A percentile compares a stretch with the other conserved stretches of the same genome.
Conservation (phyloP, 176 grass and related monocot species). For the Puya raimondii region DNA sequence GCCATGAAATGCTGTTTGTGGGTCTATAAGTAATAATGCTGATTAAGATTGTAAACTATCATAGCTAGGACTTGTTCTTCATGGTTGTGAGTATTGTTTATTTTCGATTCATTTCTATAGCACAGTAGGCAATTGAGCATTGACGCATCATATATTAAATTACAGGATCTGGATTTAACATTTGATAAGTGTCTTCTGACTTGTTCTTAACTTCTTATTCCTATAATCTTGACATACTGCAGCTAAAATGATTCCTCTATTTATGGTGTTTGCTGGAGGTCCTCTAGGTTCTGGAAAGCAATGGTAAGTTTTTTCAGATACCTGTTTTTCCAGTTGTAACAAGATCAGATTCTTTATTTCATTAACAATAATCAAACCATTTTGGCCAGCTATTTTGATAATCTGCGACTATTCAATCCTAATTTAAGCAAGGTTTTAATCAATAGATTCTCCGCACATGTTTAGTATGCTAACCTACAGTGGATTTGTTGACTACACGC, state of each 20-base stretch:
- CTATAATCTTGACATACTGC: slow-evolving; percentile 13
- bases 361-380: background rate
- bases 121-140: too few species aligned
- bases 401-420: background rate
- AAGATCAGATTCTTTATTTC: background rate
- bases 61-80: background rate
- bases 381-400: background rate
- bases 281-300: slow-evolving; percentile 71
- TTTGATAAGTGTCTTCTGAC: background rate
- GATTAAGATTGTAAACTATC: too few species aligned
- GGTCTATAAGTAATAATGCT: too few species aligned
- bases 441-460: background rate
- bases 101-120: too few species aligned
- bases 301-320: slow-evolving; percentile 33
- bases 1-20: too few species aligned
- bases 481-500: background rate
- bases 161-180: too few species aligned
- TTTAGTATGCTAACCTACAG: background rate
- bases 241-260: slow-evolving; percentile 99
- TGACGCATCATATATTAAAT: too few species aligned
- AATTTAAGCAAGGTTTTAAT: background rate
- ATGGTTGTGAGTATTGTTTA: background rate
- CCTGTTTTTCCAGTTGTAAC: background rate
- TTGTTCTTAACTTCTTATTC: slow-evolving; percentile 2
- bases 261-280: slow-evolving; percentile 90